A percentile compares a stretch with the other conserved stretches of the same genome.
Evolutionary conservation across 306 rosid species (phyloP).

Genomic region (Lathyrus aphaca): DNA sequence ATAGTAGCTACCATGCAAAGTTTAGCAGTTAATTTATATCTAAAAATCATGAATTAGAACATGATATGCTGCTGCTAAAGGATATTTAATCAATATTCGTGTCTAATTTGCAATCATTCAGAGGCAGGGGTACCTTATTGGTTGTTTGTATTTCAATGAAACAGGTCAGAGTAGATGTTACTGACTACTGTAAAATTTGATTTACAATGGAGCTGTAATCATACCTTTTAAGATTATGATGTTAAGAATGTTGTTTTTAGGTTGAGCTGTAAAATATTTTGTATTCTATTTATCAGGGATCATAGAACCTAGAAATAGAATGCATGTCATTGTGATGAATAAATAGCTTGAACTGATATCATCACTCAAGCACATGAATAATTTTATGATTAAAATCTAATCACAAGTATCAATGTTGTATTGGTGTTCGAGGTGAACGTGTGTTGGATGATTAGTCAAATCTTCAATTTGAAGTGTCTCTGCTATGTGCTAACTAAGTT

Average conservation of each 20-base stretch:
- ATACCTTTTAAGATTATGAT: constrained; percentile 17
- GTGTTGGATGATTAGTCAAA: no score
- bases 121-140: constrained; percentile 23
- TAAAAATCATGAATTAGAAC: constrained; percentile 20
- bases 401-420: neutral
- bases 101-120: constrained; percentile 29
- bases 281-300: neutral
- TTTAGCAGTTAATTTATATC: constrained; percentile 45
- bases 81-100: constrained; percentile 22
- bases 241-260: constrained; percentile 11
- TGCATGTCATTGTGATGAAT: constrained; percentile 13
- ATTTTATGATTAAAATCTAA: neutral
- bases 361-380: neutral
- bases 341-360: constrained; percentile 2
- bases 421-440: neutral
- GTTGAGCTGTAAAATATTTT: neutral
- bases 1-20: constrained; percentile 34
- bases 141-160: constrained; percentile 27
- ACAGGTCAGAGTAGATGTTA: constrained; percentile 28
- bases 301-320: neutral
- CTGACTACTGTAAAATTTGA: constrained; percentile 34
- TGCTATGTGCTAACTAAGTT: neutral
- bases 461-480: neutral
- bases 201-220: constrained; percentile 35
- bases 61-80: constrained; percentile 20